Percentiles rank a stretch among this genome's conserved stretches.
Evolutionary conservation across 306 rosid species (phyloP).

Genomic region (Malus sylvestris): DNA sequence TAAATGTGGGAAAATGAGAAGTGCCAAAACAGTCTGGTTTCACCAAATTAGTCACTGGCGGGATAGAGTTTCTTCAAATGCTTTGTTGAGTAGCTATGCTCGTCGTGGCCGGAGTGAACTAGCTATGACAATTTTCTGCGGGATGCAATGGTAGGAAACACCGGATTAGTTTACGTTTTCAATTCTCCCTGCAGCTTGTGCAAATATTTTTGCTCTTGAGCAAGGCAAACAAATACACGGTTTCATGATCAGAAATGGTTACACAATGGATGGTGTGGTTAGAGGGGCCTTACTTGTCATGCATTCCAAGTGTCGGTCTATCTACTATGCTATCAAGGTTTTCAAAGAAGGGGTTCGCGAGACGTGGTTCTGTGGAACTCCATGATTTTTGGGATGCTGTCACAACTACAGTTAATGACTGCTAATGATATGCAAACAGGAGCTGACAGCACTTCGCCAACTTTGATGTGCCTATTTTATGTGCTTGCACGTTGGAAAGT

Average conservation of each 20-base stretch:
- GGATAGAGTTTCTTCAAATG: constrained; percentile 65
- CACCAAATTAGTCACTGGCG: constrained; percentile 51
- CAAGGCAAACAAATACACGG: constrained; percentile 69
- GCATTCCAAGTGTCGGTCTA: too few relatives aligned
- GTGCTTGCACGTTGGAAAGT: too few relatives aligned
- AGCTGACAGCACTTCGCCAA: too few relatives aligned
- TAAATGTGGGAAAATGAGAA: constrained; percentile 63
- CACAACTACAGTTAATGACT: too few relatives aligned
- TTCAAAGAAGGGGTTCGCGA: too few relatives aligned
- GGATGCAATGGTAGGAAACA: constrained; percentile 64
- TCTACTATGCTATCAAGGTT: too few relatives aligned
- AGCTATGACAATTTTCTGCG: constrained; percentile 46
- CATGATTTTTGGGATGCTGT: too few relatives aligned
- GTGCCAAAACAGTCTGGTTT: constrained; percentile 45
- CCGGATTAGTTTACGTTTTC: constrained; percentile 46
- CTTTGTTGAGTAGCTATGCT: constrained; percentile 49
- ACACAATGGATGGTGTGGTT: constrained; percentile 19
- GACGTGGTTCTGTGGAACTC: too few relatives aligned
- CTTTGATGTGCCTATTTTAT: too few relatives aligned
- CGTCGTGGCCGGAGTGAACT: constrained; percentile 45
- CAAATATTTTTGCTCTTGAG: constrained; percentile 46
- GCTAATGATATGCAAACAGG: too few relatives aligned
- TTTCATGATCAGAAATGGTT: constrained; percentile 54
- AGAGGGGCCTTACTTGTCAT: too few relatives aligned
- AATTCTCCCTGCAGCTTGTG: constrained; percentile 56